Base-by-base conservation (phyloP, 495 filamentous ascomycete genomes). In the Neurospora sp. region DNA sequence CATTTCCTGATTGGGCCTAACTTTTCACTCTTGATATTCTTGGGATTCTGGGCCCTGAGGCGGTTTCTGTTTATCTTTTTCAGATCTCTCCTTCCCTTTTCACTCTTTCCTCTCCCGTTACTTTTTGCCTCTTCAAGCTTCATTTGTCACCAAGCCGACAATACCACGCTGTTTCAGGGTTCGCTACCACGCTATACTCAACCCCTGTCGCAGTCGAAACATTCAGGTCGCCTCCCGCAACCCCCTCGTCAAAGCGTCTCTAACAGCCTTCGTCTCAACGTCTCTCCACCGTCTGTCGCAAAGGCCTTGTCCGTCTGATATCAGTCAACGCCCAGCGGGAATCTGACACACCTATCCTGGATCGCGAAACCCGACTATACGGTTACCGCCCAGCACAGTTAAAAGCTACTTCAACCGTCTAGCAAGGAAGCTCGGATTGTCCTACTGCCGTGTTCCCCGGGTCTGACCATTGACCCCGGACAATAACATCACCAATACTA, bases 251-350 rank as follows among this genome's bases (percentile, higher is more conserved):
- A 78, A 78, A 78, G 78, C 82, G 75, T 75, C 80, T 81, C 80
- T 82, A 81, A 84, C 83, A 81, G 27, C 68, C 65, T 78, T 75
- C 80, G 83, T 85, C 83, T 84, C 83, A 84, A 83, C 80, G 75
- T 70, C 73, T 41, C 38, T 71, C 77, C 72, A 41, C 76, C 74
- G 73, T 75, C 75, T 70, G 68, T 71, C 75, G 72, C 75, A 68
- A 71, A 70, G 27, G 22, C 70, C 78, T 73, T 71, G 68, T 72
- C 75, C 73, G 45, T 79, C 79, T 81, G 79, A 78, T 80, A 81
- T 76, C 78, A 77, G 72, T 45, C 74, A 48, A 59, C 48, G 20
- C 48, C 48, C 48, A 59, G 22, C 20, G 53, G 53, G 40, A 73
- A 73, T 76, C 80, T 84, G 82, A 84, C 77, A 83, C 83, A 79